Conservation (phyloP, 1,284 basidiomycete species). For the Malassezia vespertilionis region DNA sequence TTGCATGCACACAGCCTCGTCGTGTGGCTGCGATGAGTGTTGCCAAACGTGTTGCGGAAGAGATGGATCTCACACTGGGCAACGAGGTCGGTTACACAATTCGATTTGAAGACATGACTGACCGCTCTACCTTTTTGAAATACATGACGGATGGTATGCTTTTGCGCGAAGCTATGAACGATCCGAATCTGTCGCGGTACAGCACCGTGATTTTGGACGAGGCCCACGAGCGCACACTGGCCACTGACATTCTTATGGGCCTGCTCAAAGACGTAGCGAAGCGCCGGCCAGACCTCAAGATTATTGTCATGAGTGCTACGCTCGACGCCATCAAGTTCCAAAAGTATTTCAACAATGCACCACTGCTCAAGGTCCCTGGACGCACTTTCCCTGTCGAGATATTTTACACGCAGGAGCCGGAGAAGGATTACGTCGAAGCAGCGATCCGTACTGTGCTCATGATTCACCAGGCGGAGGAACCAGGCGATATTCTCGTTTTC, state of each 20-base stretch:
- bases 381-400: conserved; percentile 88
- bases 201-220: conserved; percentile 97
- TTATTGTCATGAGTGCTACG: conserved; percentile 97
- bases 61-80: conserved; percentile 90
- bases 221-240: conserved; percentile 93
- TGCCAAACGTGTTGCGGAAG: conserved; percentile 93
- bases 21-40: conserved; percentile 97
- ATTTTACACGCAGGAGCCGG: conserved; percentile 90
- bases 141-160: conserved; percentile 99
- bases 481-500: conserved; percentile 86
- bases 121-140: conserved; percentile 35
- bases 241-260: conserved; percentile 98
- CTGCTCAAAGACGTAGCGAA: conserved; percentile 65
- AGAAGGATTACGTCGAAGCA: conserved; percentile 92
- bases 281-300: conserved; percentile 76
- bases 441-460: conserved; percentile 91
- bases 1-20: conserved; percentile 93
- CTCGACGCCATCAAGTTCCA: conserved; percentile 95
- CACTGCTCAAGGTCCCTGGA: conserved; percentile 89
- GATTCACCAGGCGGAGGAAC: conserved; percentile 92
- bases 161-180: conserved; percentile 92
- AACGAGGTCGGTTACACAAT: conserved; percentile 96
- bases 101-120: conserved; percentile 94
- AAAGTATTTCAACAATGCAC: conserved; percentile 83
- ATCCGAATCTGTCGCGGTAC: conserved; percentile 75